Evolutionary conservation across 108 stramenopile genomes (phyloP).

Genomic region (Mediolabrus comicus): DNA sequence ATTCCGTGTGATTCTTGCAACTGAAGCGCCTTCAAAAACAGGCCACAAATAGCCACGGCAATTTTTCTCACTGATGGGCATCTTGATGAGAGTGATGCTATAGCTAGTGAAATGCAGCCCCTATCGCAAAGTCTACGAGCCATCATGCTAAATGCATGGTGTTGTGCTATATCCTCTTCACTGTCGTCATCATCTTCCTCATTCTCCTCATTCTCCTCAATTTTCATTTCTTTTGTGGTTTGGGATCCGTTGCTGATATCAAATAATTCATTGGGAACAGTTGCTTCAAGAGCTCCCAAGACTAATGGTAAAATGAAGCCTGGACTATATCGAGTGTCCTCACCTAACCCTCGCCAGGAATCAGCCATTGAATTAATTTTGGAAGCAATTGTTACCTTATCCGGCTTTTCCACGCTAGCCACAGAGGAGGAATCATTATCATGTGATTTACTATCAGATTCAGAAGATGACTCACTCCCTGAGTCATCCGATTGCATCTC

Average conservation of each 20-base stretch:
- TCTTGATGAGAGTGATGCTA: slow-evolving; percentile 59
- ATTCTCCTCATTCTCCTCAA: background rate
- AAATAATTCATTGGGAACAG: slow-evolving; percentile 3
- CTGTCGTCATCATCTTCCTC: slow-evolving; percentile 8
- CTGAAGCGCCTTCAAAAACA: slow-evolving; percentile 55
- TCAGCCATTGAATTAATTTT: background rate
- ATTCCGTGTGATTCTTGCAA: slow-evolving; percentile 54
- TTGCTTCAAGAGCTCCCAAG: slow-evolving; percentile 37
- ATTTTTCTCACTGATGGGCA: slow-evolving; percentile 59
- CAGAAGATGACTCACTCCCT: background rate
- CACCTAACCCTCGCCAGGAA: slow-evolving; percentile 35
- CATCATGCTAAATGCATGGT: slow-evolving; percentile 25
- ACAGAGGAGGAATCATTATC: slow-evolving; percentile 2
- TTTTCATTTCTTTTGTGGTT: background rate
- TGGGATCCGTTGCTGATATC: background rate
- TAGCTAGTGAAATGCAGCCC: slow-evolving; percentile 55
- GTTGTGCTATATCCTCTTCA: slow-evolving; percentile 8
- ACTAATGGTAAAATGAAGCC: slow-evolving; percentile 72
- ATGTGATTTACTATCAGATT: slow-evolving; percentile 13
- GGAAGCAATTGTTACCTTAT: background rate
- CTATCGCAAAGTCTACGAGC: slow-evolving; percentile 59
- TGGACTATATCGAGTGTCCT: slow-evolving; percentile 71
- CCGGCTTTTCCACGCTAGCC: background rate
- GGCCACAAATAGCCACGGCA: slow-evolving; percentile 55
- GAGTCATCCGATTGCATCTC: background rate